Base-by-base conservation (phyloP, 257 asterid genomes). In the Jacaranda copaia region DNA sequence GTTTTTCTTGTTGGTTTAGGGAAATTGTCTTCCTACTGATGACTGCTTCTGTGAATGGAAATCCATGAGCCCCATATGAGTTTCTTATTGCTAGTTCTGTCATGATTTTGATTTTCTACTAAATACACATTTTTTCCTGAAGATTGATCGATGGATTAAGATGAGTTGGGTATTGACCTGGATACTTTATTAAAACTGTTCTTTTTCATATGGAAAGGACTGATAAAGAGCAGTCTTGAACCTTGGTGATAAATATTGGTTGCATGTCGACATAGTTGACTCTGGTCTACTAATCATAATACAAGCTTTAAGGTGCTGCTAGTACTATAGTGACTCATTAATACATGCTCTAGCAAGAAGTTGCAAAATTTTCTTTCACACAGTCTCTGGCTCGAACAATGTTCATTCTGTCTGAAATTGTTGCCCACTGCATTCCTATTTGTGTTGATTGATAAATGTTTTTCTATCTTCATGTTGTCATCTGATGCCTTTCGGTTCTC, bases 361-460 rank as follows among this genome's bases (percentile, higher is more conserved):
- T 15, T 52, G 75, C 46, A 46, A 39, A 15, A 7, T 70, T 35
- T 70, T 25, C 13, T 48, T 69, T 35, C 15, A 51, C 43, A 14
- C 13, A n/a, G 32, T 5, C 38, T 46, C 49, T 32, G 63, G 36
- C 8, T 14, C 52, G 39, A 35, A 70, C 16, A 9, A 15, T 70
- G 63, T n/a, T 13, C 51, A 25, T 36, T 7, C 49, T 35, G 39
- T 35, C 61, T 36, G n/a, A 14, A 51, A 70, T 20, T 19, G 4
- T 68, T 5, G 73, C 13, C 49, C 48, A 48, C 60, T 46, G 14
- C 5, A 4, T 46, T 48, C 59, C 11, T 48, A 25, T 51, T 49
- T 56, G 4, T 40, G 68, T 40, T 25, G 3, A 74, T 55, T 48
- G 71, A 62, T 60, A 61, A 60, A 73, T 73, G 9, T 45, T 68